Evolutionary conservation across 2,329 filamentous ascomycete genomes (phyloP).

Genomic region (Podosphaera xanthii): DNA sequence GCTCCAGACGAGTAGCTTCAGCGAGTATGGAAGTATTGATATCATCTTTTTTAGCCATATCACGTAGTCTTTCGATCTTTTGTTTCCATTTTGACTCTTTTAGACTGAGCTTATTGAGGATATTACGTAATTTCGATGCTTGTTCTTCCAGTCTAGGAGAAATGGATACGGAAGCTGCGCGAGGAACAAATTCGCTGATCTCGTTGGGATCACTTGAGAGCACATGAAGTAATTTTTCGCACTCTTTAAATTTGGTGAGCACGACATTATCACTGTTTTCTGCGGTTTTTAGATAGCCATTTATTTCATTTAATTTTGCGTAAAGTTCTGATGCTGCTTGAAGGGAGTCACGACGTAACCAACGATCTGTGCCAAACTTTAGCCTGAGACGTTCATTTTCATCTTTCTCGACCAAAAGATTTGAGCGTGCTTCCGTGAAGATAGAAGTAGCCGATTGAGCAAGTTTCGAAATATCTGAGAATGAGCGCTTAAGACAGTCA

Average conservation of each 20-base stretch:
- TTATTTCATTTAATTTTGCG: conserved; percentile 37
- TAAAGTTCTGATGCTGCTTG: conserved; percentile 31
- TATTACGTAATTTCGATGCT: conserved; percentile 51
- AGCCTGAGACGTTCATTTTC: conserved; percentile 57
- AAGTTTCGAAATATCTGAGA: conserved; percentile 79
- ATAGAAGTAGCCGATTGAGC: conserved; percentile 53
- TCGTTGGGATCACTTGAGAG: conserved; percentile 60
- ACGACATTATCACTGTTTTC: conserved; percentile 38
- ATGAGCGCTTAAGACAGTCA: conserved; percentile 50
- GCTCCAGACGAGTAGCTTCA: conserved; percentile 67
- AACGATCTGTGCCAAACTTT: conserved; percentile 72
- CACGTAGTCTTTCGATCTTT: conserved; percentile 55
- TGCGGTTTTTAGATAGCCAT: conserved; percentile 61
- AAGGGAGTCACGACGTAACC: conserved; percentile 48
- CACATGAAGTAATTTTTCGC: conserved; percentile 51
- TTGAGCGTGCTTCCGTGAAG: conserved; percentile 63
- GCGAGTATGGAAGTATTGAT: conserved; percentile 65
- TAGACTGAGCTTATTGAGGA: conserved; percentile 64
- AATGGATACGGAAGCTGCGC: conserved; percentile 55
- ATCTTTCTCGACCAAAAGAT: conserved; percentile 56
- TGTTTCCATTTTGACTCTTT: conserved; percentile 61
- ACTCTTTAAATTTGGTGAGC: conserved; percentile 53
- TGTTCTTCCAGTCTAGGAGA: conserved; percentile 62
- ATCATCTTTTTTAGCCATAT: conserved; percentile 68
- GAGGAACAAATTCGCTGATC: conserved; percentile 74